Base-by-base conservation (phyloP, 2,329 filamentous ascomycete genomes). In the Septoria linicola region DNA sequence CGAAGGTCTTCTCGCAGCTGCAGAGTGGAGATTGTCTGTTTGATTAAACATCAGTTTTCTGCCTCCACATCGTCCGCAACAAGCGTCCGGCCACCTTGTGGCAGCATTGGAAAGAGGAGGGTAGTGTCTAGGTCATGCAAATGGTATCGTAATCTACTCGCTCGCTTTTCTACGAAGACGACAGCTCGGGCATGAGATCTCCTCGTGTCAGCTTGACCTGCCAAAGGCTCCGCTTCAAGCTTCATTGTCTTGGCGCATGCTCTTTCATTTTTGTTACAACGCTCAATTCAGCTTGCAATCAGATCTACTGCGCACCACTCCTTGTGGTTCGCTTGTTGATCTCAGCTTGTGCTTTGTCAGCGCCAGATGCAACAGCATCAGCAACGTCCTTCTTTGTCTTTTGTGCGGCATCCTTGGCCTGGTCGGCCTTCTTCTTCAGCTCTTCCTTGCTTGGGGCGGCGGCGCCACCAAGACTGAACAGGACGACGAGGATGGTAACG, bases 341-440 rank as follows among this genome's bases (percentile, higher is more conserved):
- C 66, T 82, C 81, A 46, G 76, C 73, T 83, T 95, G 89, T 61
- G 82, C 85, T 78, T 93, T 90, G 63, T 84, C 85, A 39, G 88
- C 75, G 43, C 80, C 79, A 51, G 77, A 79, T 55, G 77, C 75
- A 53, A 79, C 76, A 47, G 79, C 79, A 64, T 80, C 84, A 64
- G 83, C 83, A 44, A 82, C 83, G 78, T 92, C 85, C 63, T 81
- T 82, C 80, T 89, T 83, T 54, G 73, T 74, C 62, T 79, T 74
- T 43, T 71, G 69, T 13, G 83, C 87, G 45, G 81, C 79, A 73
- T 87, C 84, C 84, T 95, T 89, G 66, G 80, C 83, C 69, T 85
- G 81, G 66, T 86, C 77, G n/a, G 87, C 83, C 63, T 86, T 81
- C 59, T 87, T 87, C 71, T 88, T 87, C 68, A 78, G 79, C 64